These are phyloP conservation scores for Collybia nuda DNA, from an alignment of 768 basidiomycete species.

Conservation along the genomic window DNA sequence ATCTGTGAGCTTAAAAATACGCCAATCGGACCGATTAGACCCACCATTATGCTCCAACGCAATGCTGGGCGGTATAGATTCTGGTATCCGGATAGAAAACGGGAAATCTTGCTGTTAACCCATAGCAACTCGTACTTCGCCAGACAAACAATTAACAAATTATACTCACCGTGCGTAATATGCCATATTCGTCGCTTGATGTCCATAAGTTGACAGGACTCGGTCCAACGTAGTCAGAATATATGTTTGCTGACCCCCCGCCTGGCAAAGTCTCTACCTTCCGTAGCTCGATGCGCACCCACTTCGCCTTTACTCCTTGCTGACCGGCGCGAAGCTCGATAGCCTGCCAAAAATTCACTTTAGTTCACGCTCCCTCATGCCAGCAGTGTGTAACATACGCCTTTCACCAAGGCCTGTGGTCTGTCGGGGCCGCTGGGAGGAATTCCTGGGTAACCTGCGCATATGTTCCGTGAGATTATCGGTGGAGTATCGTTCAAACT, in stretches of 20 bases:
- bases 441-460: slow-evolving; percentile 79
- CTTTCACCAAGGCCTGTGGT: slow-evolving; percentile 82
- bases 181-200: slow-evolving; percentile 70
- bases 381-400: slow-evolving; percentile 50
- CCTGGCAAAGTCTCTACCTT: slow-evolving; percentile 86
- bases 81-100: slow-evolving; percentile 89
- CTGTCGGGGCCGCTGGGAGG: slow-evolving; percentile 75
- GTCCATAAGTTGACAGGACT: slow-evolving; percentile 86
- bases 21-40: slow-evolving; percentile 12
- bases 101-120: slow-evolving; percentile 75
- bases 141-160: slow-evolving; percentile 3
- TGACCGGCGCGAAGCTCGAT: slow-evolving; percentile 80
- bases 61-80: slow-evolving; percentile 86
- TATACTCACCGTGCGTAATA: slow-evolving; percentile 62
- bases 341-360: slow-evolving; percentile 49
- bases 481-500: neutral
- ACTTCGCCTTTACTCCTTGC: slow-evolving; percentile 84
- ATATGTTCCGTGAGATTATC: slow-evolving; percentile 10
- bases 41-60: slow-evolving; percentile 74
- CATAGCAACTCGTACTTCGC: neutral
- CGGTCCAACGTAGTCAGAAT: slow-evolving; percentile 78
- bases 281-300: slow-evolving; percentile 88
- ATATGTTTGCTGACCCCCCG: slow-evolving; percentile 66
- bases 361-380: slow-evolving; percentile 2
- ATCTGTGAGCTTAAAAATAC: neutral